These are phyloP conservation scores for Xylaria curta DNA, from an alignment of 495 filamentous ascomycete genomes.

Conservation along the genomic window DNA sequence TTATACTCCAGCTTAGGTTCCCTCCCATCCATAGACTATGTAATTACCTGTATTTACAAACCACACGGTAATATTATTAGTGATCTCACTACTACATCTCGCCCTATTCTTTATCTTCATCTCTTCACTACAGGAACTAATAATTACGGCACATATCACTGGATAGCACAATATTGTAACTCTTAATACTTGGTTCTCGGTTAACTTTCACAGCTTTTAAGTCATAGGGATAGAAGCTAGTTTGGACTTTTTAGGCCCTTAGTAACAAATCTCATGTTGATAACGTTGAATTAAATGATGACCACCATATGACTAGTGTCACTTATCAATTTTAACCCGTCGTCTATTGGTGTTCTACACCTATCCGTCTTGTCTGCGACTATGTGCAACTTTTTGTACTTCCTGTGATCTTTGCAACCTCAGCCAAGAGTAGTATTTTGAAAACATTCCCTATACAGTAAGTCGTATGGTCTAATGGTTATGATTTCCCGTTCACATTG, in stretches of 20 bases:
- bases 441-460: neutral
- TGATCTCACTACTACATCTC: neutral
- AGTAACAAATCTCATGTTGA: neutral
- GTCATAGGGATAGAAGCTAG: neutral
- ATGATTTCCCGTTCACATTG: conserved; percentile 34
- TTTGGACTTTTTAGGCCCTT: neutral
- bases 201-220: neutral
- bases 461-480: conserved; percentile 34
- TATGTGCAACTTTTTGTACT: no score
- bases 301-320: neutral
- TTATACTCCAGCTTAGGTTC: neutral
- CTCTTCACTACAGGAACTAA: neutral
- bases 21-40: neutral
- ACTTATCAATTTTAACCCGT: neutral
- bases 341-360: neutral
- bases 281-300: neutral
- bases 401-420: neutral
- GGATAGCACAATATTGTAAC: neutral
- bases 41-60: neutral
- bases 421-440: neutral
- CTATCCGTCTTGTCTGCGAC: neutral
- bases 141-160: neutral
- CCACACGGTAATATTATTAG: neutral
- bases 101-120: neutral
- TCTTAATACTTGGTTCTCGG: neutral